Evolutionary conservation across 192 early-diverging fungal species (phyloP), one percentile per base, ranked within the genome.

Genomic region (Neocallimastix lanati): DNA sequence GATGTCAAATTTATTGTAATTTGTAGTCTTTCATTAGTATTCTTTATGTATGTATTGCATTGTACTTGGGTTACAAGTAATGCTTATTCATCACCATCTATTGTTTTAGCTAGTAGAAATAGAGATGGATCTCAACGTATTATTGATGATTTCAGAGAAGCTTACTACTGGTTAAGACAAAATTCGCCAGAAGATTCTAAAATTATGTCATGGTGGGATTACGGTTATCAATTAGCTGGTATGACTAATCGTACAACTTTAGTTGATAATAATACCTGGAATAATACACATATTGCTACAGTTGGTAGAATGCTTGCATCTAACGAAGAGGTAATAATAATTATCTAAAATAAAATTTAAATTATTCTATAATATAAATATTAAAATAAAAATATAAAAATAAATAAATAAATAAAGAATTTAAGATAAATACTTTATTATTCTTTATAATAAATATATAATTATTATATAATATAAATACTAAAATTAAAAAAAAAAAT

Each of bases 261-360:
- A 33, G 98, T 99, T 28, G 98, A 99, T 88, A 99, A 99, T 90
- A 99, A 99, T 84, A 99, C 98, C 4, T 99, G 98, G 98, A 99
- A 99, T 92, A 99, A 99, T 90, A 99, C 98, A 5, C 98, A 99
- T 80, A 99, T 99, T 83, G 98, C 98, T 18, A 95, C 93, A 0
- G 98, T 99, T 21, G 98, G 98, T 33, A 93, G 93, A 82, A 95
- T 93, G 40, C 93, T 99, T 92, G 86, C 95, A 3, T 93, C 91
- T 16, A 86, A 90, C 28, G 97, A 99, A 84, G 94, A 98, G 29
- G 93, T 93, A 67, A n/a, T 50, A 21, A n/a, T 50, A 33, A 33
- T 33, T 33, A 33, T n/a, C n/a, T n/a, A n/a, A n/a, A n/a, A n/a
- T n/a, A n/a, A n/a, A n/a, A n/a, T n/a, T n/a, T n/a, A n/a, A n/a